Percentiles rank a stretch among this genome's conserved stretches.
phyloP scores from a whole-genome alignment of 2,329 filamentous ascomycete genomes.

The Fusarium redolens region DNA sequence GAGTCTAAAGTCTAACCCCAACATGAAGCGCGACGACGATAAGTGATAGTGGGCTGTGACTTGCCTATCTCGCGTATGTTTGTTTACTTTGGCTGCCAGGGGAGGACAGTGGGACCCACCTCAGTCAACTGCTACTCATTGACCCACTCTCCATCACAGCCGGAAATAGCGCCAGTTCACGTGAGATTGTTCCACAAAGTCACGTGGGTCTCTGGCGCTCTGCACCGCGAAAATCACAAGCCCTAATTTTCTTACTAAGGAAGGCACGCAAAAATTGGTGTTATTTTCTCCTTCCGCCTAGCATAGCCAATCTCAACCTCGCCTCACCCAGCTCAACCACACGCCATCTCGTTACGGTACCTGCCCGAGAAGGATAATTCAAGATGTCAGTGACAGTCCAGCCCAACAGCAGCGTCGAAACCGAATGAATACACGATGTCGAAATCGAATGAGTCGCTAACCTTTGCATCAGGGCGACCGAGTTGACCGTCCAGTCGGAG shows the following conservation, averaged over 20 bases:
- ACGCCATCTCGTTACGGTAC: slow-evolving; percentile 54
- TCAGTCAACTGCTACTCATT: not conserved
- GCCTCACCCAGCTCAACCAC: slow-evolving; percentile 51
- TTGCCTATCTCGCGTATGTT: slow-evolving; percentile 48
- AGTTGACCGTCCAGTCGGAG: slow-evolving; percentile 99
- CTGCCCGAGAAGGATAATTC: slow-evolving; percentile 55
- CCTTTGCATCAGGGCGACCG: slow-evolving; percentile 82
- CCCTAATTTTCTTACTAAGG: slow-evolving; percentile 16
- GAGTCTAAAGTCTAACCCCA: slow-evolving; percentile 29
- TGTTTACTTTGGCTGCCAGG: slow-evolving; percentile 53
- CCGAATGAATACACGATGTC: slow-evolving; percentile 36
- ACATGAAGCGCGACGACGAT: slow-evolving; percentile 35
- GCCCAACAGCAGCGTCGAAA: not conserved
- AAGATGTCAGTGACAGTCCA: slow-evolving; percentile 54
- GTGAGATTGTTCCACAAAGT: slow-evolving; percentile 13
- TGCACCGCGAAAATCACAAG: slow-evolving; percentile 45
- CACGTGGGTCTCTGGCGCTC: slow-evolving; percentile 47
- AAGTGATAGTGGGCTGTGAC: slow-evolving; percentile 40
- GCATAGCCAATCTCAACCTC: slow-evolving; percentile 47
- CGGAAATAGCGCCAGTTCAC: slow-evolving; percentile 33
- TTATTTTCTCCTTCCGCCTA: slow-evolving; percentile 50
- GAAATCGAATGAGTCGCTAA: slow-evolving; percentile 46
- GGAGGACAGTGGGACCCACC: slow-evolving; percentile 36
- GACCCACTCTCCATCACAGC: not conserved
- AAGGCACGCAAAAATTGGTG: slow-evolving; percentile 16